These are phyloP conservation scores for Lactarius hengduanensis DNA, from an alignment of 768 basidiomycete species.

Conservation along the genomic window DNA sequence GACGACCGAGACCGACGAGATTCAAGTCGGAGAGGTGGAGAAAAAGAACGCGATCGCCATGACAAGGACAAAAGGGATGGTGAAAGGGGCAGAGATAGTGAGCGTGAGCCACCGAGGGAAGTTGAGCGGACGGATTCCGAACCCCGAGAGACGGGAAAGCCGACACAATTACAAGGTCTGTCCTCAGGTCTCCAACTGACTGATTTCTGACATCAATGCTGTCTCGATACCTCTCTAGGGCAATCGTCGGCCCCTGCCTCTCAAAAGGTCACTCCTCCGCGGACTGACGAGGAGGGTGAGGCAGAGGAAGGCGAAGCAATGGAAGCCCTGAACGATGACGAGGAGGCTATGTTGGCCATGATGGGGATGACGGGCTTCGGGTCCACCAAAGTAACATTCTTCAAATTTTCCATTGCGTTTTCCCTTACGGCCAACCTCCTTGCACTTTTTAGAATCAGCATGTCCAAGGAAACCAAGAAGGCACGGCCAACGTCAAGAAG, in stretches of 20 bases:
- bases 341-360: constrained; percentile 79
- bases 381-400: constrained; percentile 70
- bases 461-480: constrained; percentile 82
- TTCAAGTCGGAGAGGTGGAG: constrained; percentile 21
- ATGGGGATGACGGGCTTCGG: constrained; percentile 92
- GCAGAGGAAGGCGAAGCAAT: constrained; percentile 49
- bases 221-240: constrained; percentile 1
- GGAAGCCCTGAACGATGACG: constrained; percentile 61
- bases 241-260: constrained; percentile 1
- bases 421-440: neutral
- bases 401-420: constrained; percentile 19
- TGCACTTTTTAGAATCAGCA: constrained; percentile 59
- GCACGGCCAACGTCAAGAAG: constrained; percentile 66
- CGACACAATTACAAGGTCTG: constrained; percentile 17
- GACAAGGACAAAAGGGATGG: constrained; percentile 36
- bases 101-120: constrained; percentile 43
- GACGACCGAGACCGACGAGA: constrained; percentile 32
- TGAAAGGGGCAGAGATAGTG: constrained; percentile 42
- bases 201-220: neutral
- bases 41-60: constrained; percentile 29
- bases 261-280: constrained; percentile 16
- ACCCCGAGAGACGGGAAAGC: constrained; percentile 24
- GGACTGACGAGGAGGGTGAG: constrained; percentile 39
- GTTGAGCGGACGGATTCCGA: constrained; percentile 33
- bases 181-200: neutral